These are phyloP conservation scores for Sclerotinia glacialis DNA, from an alignment of 2,329 filamentous ascomycete species.

Conservation along the genomic window DNA sequence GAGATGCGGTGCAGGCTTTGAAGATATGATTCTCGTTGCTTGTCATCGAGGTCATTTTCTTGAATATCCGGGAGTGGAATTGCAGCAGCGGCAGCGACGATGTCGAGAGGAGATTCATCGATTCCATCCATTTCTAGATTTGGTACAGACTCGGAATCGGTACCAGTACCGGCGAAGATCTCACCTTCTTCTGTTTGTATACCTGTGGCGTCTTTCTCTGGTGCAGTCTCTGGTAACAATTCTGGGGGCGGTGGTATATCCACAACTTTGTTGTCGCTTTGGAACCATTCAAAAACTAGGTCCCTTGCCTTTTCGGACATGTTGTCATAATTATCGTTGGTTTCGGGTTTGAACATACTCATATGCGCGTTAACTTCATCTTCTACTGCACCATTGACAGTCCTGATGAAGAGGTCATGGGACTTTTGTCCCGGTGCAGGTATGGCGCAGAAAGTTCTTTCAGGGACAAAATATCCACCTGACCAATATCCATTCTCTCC, in stretches of 20 bases:
- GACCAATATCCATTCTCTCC: constrained; percentile 67
- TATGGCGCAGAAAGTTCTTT: constrained; percentile 78
- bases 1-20: constrained; percentile 19
- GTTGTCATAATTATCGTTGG: constrained; percentile 30
- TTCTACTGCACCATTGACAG: constrained; percentile 28
- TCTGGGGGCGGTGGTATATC: constrained; percentile 14
- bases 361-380: constrained; percentile 36
- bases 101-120: constrained; percentile 15
- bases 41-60: constrained; percentile 18
- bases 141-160: constrained; percentile 6
- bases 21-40: constrained; percentile 21
- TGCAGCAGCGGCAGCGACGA: constrained; percentile 11
- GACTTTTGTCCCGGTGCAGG: constrained; percentile 41
- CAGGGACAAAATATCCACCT: constrained; percentile 57
- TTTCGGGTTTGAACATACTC: constrained; percentile 34
- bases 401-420: constrained; percentile 27
- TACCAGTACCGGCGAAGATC: background rate
- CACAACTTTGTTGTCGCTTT: constrained; percentile 3
- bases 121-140: constrained; percentile 13
- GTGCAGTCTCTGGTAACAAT: background rate
- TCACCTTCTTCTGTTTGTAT: background rate
- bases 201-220: background rate
- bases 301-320: constrained; percentile 27
- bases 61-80: constrained; percentile 20
- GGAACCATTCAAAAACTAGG: constrained; percentile 28